These are phyloP conservation scores for Pseudogymnoascus sp. DNA, from an alignment of 2,329 filamentous ascomycete species.

Conservation along the genomic window DNA sequence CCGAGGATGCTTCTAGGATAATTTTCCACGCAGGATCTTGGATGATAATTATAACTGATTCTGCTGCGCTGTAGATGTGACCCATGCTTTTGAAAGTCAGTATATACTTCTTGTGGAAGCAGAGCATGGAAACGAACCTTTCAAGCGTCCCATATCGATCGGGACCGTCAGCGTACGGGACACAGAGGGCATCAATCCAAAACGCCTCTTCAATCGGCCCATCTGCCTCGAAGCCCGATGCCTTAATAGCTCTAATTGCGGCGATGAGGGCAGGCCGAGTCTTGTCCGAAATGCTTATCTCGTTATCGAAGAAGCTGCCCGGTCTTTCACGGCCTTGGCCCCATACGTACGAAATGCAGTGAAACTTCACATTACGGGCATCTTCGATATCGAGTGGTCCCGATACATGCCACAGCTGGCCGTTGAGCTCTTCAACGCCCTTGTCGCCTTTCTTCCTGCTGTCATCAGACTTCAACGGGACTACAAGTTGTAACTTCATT, in stretches of 20 bases:
- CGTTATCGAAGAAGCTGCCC: conserved; percentile 17
- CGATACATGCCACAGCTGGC: conserved; percentile 15
- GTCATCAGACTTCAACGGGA: conserved; percentile 11
- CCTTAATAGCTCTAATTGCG: conserved; percentile 15
- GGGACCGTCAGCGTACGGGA: conserved; percentile 14
- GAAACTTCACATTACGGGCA: conserved; percentile 12
- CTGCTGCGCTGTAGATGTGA: neutral
- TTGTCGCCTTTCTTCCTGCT: conserved; percentile 13
- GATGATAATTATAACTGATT: conserved; percentile 11
- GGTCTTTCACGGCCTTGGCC: conserved; percentile 11
- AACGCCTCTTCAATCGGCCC: conserved; percentile 13
- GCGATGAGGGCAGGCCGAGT: conserved; percentile 15
- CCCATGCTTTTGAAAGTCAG: conserved; percentile 4
- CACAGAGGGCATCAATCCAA: conserved; percentile 19
- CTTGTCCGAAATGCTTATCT: conserved; percentile 17
- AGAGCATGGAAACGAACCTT: conserved; percentile 8
- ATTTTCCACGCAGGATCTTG: conserved; percentile 6
- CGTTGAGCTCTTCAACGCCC: conserved; percentile 16
- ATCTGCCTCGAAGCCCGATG: neutral
- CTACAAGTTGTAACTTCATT: conserved; percentile 13
- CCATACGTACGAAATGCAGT: conserved; percentile 20
- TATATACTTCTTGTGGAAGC: neutral
- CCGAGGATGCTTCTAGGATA: neutral
- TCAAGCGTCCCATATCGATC: conserved; percentile 16
- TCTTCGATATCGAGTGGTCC: conserved; percentile 10